Evolutionary conservation across 306 rosid genomes (phyloP), one percentile per base, ranked within the genome.

Genomic region (Ammopiptanthus mongolicus): DNA sequence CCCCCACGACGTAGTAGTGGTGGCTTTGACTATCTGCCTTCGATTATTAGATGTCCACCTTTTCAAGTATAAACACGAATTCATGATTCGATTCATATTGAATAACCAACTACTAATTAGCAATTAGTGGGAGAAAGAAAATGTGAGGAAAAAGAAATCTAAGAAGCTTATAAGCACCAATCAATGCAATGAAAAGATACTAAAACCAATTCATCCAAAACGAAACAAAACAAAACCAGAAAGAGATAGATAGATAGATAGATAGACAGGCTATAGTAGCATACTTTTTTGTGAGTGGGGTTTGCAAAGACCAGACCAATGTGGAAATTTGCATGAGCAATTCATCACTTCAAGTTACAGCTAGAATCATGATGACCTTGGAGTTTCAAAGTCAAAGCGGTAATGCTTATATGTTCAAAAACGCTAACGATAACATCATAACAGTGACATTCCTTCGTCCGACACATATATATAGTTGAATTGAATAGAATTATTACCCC

Each of bases 331-430:
- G 13, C 42, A 57, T 44, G 31, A 69, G 37, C 5, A 5, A 44
- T 44, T 53, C 28, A 59, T 53, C 28, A 59, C 39, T 65, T 57
- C 55, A 66, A 47, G 57, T 46, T 11, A 36, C 18, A n/a, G n/a
- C 50, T 63, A 53, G 18, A 50, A 44, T 55, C 62, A 10, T 78
- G 28, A 83, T 63, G 33, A 10, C 33, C 13, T 46, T 67, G 28
- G 15, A 33, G 14, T 28, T 46, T 51, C 53, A 58, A 6, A 48
- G 82, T 84, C 82, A 84, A 81, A 81, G 18, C 0, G 18, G 8
- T 79, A 79, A 71, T 71, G 79, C 48, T 66, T 81, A 56, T 72
- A 84, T 80, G 70, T 80, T 84, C 84, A 82, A 76, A 82, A 82
- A 76, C 78, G 86, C 81, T 68, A 73, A 68, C 34, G 7, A 75